phyloP scores from a whole-genome alignment of 768 basidiomycete species.

The Suillus americanus region DNA sequence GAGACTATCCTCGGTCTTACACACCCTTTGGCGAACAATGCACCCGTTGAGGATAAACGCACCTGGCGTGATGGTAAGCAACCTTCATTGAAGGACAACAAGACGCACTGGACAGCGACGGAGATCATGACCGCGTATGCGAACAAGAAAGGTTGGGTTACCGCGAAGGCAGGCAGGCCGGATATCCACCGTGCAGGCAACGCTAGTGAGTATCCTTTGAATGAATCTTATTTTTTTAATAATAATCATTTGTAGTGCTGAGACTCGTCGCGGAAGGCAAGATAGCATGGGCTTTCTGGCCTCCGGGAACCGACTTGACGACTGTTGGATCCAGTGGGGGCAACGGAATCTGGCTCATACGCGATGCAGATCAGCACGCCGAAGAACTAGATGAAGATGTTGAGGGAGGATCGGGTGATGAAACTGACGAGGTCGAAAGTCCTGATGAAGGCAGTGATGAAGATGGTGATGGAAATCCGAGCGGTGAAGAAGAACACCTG shows the following conservation, averaged over 20 bases:
- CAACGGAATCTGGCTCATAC: constrained; percentile 60
- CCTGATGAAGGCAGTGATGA: constrained; percentile 14
- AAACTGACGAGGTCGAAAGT: constrained; percentile 23
- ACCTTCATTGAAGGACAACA: constrained; percentile 18
- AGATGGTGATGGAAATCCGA: not conserved
- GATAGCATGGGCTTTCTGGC: constrained; percentile 86
- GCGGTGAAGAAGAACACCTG: constrained; percentile 7
- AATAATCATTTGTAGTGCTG: constrained; percentile 51
- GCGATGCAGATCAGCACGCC: constrained; percentile 19
- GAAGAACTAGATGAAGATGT: constrained; percentile 26
- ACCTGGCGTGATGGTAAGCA: constrained; percentile 67
- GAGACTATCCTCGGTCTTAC: constrained; percentile 65
- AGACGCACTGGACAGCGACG: constrained; percentile 74
- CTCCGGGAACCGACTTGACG: constrained; percentile 44
- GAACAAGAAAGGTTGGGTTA: constrained; percentile 75
- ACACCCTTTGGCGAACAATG: constrained; percentile 42
- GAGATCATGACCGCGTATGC: constrained; percentile 83
- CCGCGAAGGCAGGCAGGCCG: constrained; percentile 87
- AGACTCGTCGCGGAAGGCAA: constrained; percentile 80
- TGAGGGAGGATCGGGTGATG: constrained; percentile 17
- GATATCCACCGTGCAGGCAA: constrained; percentile 91
- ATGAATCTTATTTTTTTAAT: constrained; percentile 1
- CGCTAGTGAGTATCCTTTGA: constrained; percentile 58
- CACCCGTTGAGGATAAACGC: constrained; percentile 58
- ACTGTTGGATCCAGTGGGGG: constrained; percentile 29